Evolutionary conservation across 371 early-diverging fungal genomes (phyloP).

Genomic region (Mucor lusitanicus): DNA sequence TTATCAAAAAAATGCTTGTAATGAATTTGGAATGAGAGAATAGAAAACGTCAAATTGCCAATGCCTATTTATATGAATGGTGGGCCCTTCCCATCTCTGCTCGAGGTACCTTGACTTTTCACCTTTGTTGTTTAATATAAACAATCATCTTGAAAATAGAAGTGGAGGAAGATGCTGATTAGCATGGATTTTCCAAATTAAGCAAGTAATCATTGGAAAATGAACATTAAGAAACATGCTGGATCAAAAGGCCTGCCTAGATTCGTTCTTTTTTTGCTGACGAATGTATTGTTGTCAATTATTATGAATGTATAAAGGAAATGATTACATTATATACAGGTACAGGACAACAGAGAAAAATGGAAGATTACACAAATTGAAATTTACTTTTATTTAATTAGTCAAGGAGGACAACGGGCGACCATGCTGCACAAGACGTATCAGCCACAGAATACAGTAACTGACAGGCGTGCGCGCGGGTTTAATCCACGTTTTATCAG

Average conservation of each 20-base stretch:
- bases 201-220: background rate
- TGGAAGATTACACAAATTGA: background rate
- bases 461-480: background rate
- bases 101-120: background rate
- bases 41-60: background rate
- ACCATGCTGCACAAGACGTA: background rate
- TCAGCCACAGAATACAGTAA: background rate
- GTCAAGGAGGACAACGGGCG: background rate
- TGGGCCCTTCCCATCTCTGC: background rate
- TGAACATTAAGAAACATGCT: background rate
- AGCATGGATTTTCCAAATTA: background rate
- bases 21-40: background rate
- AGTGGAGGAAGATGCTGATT: background rate
- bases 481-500: background rate
- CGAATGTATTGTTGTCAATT: background rate
- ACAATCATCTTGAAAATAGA: constrained; percentile 1
- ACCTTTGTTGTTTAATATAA: background rate
- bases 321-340: background rate
- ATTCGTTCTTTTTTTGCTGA: background rate
- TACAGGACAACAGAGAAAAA: background rate
- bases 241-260: background rate
- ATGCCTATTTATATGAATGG: background rate
- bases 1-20: background rate
- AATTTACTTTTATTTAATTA: background rate
- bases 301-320: background rate